Conservation (phyloP, 2,329 filamentous ascomycete genomes). For the Diaporthe sp. region DNA sequence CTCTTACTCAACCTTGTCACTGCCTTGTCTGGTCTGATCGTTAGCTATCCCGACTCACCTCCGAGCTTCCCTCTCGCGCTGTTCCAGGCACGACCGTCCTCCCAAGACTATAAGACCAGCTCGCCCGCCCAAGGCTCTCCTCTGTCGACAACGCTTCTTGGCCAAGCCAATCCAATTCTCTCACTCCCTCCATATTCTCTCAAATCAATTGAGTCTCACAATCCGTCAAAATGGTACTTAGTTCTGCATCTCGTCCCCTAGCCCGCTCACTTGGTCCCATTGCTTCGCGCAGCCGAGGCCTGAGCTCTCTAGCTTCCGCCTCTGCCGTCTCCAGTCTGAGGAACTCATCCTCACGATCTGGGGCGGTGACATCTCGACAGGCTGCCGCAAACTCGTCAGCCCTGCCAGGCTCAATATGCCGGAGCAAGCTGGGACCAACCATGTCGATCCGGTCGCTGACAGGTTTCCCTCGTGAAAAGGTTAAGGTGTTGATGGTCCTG, state of each 20-base stretch:
- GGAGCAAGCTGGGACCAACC: conserved; percentile 39
- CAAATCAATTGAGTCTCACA: conserved; percentile 14
- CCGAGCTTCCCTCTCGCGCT: conserved; percentile 9
- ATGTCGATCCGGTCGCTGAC: conserved; percentile 73
- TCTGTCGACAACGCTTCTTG: background rate
- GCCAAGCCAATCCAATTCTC: background rate
- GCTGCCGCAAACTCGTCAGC: conserved; percentile 30
- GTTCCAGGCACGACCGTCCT: background rate
- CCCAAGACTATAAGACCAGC: conserved; percentile 30
- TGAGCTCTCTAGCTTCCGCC: conserved; percentile 38
- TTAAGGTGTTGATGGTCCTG: conserved; percentile 93
- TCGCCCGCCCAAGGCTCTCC: background rate
- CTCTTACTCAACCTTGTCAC: background rate
- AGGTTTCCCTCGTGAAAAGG: conserved; percentile 69
- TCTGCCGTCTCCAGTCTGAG: conserved; percentile 37
- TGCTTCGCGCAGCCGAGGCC: conserved; percentile 41
- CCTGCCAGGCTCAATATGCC: conserved; percentile 26
- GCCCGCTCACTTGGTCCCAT: conserved; percentile 41
- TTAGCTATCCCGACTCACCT: conserved; percentile 21
- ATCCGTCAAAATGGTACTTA: conserved; percentile 44
- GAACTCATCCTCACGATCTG: conserved; percentile 26
- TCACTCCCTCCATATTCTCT: background rate
- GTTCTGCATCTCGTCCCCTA: conserved; percentile 40
- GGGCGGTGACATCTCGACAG: conserved; percentile 37
- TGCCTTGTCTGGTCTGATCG: conserved; percentile 21